Base-by-base conservation (phyloP, 352 stramenopile genomes). In the Phytophthora pistaciae region DNA sequence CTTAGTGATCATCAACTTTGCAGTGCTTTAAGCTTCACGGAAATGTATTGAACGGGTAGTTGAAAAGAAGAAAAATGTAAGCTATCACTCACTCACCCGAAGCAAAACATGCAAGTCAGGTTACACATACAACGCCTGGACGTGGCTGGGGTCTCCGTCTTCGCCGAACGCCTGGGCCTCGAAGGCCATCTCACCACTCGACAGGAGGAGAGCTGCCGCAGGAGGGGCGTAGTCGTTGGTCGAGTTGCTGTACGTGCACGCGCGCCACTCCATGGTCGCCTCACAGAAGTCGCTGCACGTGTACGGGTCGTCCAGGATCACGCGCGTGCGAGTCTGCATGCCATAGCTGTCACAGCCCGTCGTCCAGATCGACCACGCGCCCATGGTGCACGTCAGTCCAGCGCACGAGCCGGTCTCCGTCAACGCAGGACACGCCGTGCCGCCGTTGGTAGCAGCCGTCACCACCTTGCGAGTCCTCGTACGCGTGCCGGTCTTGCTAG, bases 381-480 rank as follows among this genome's bases (percentile, higher is more conserved):
- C 73, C 38, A 94, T 77, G 1, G 66, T 76, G 52, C 87, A 94
- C 38, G 88, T 55, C 40, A 89, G 70, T 9, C 72, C 76, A 2
- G 49, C 27, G 40, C 87, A 94, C 5, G 69, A 81, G 2, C 60
- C 57, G 0, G 68, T 71, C 16, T 91, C 70, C 1, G 64, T 74
- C 0, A 92, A 56, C 0, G 44, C 59, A 0, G 83, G 82, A 60
- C 87, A 94, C 1, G 55, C 72, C 0, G 57, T 61, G 5, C 74
- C 84, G 7, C 70, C 76, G 62, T 91, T 82, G 5, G 60, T 55
- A 0, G 83, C 53, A 1, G 59, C 54, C 0, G 82, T 78, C 1
- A 86, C 58, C 3, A 94, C 66, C 7, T 73, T 80, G 8, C 84
- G 72, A 0, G 71, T 90, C 2, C 63, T 72, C 0, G 64, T 74